Percentiles rank a stretch among this genome's conserved stretches.
These are phyloP conservation scores for Articulospora tetracladia DNA, from an alignment of 495 filamentous ascomycete genomes.

Conservation along the genomic window DNA sequence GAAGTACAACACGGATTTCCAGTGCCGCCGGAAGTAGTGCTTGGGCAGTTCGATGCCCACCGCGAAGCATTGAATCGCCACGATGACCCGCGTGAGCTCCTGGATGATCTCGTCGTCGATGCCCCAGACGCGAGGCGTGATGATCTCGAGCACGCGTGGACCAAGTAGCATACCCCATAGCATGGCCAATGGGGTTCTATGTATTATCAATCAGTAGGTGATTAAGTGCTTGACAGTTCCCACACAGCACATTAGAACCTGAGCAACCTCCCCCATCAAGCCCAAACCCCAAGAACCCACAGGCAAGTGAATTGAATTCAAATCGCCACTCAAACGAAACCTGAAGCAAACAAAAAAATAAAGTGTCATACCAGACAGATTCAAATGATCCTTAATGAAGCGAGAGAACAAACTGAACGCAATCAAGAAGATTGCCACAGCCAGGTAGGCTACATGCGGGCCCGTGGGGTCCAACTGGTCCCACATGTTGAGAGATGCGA, in stretches of 20 bases:
- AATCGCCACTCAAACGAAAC: no score
- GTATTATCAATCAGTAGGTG: not conserved
- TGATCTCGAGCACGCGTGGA: conserved; percentile 29
- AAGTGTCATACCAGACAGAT: conserved; percentile 38
- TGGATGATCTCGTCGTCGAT: conserved; percentile 39
- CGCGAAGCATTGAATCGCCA: conserved; percentile 44
- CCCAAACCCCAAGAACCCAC: no score
- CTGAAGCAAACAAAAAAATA: no score
- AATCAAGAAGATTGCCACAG: conserved; percentile 41
- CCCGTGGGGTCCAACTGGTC: conserved; percentile 40
- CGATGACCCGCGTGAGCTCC: conserved; percentile 41
- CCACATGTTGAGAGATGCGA: conserved; percentile 26
- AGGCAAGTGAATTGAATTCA: no score
- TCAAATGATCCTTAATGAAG: conserved; percentile 45
- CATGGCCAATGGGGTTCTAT: conserved; percentile 45
- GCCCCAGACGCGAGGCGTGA: conserved; percentile 38
- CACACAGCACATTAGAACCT: no score
- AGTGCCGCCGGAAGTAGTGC: conserved; percentile 37
- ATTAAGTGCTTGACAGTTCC: not conserved
- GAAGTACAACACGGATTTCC: conserved; percentile 39
- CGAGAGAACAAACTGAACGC: conserved; percentile 42
- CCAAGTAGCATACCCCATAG: conserved; percentile 44
- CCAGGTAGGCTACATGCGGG: conserved; percentile 41
- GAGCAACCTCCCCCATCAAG: no score
- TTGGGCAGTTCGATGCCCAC: conserved; percentile 46